Percentiles rank a stretch among this genome's conserved stretches.
Conservation (phyloP, 148 eudicot genomes). For the Beta vulgaris region DNA sequence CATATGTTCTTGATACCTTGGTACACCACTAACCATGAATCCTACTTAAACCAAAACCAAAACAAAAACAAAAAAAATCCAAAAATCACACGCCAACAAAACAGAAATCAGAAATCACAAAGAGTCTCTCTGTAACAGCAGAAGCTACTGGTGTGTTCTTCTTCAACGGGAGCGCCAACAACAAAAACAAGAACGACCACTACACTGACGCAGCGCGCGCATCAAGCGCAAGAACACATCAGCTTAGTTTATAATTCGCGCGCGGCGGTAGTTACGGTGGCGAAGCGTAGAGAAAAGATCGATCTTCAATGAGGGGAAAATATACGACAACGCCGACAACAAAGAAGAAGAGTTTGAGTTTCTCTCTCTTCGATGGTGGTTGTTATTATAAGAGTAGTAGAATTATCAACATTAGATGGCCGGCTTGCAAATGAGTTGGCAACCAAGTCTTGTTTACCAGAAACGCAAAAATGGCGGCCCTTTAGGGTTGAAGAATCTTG, state of each 20-base stretch:
- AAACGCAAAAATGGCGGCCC: constrained; percentile 65
- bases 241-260: not conserved
- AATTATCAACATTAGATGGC: constrained; percentile 41
- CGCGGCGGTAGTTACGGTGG: not conserved
- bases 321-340: not conserved
- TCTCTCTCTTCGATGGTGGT: constrained; percentile 30
- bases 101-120: no score
- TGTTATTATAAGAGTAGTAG: constrained; percentile 15
- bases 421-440: constrained; percentile 82
- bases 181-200: not conserved
- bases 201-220: not conserved
- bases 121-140: not conserved
- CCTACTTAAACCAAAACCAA: no score
- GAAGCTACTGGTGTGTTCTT: not conserved
- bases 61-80: no score
- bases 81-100: no score
- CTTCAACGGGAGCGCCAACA: no score
- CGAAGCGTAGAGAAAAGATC: not conserved
- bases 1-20: no score
- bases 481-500: constrained; percentile 80
- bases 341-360: constrained; percentile 42
- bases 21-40: no score
- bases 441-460: constrained; percentile 41
- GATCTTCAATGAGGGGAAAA: constrained; percentile 18
- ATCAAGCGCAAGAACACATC: not conserved